Conservation (phyloP, 225 moss, liverwort and hornwort genomes). For the Marchantia paleacea region DNA sequence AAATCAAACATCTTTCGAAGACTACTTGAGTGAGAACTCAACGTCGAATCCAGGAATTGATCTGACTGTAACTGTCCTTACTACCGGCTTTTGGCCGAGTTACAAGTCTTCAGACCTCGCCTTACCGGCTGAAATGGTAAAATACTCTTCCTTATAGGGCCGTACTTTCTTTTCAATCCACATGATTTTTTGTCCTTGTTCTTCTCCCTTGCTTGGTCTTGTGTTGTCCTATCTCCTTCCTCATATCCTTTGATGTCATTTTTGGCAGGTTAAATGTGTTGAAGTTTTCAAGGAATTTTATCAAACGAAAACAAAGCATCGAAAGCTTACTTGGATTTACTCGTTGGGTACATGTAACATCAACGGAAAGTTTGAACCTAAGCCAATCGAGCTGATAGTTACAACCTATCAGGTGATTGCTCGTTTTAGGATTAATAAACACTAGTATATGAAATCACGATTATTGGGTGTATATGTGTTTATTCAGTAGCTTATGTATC, state of each 20-base stretch:
- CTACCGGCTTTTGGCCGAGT: conserved; percentile 98
- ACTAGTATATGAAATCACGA: background rate
- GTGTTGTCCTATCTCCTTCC: background rate
- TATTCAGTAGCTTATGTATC: too few relatives aligned
- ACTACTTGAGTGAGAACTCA: conserved; percentile 63
- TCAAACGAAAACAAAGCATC: conserved; percentile 98
- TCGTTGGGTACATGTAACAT: conserved; percentile 97
- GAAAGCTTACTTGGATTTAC: conserved; percentile 98
- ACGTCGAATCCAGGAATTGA: conserved; percentile 92
- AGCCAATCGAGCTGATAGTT: conserved; percentile 89
- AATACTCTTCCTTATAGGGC: background rate
- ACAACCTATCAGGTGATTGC: conserved; percentile 88
- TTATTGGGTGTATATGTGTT: too few relatives aligned
- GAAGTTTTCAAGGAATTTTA: conserved; percentile 98
- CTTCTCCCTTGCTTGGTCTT: too few relatives aligned
- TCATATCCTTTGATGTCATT: background rate
- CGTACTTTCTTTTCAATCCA: too few relatives aligned
- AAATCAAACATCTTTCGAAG: conserved; percentile 88
- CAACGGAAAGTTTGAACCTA: conserved; percentile 85
- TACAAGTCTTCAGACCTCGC: conserved; percentile 97
- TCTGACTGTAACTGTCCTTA: conserved; percentile 93
- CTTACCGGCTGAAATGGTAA: conserved; percentile 94
- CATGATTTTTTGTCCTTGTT: background rate
- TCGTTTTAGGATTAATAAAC: background rate
- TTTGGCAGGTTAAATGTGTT: conserved; percentile 83